Conservation (phyloP, 305 asterid species). For the Fraxinus latifolia region DNA sequence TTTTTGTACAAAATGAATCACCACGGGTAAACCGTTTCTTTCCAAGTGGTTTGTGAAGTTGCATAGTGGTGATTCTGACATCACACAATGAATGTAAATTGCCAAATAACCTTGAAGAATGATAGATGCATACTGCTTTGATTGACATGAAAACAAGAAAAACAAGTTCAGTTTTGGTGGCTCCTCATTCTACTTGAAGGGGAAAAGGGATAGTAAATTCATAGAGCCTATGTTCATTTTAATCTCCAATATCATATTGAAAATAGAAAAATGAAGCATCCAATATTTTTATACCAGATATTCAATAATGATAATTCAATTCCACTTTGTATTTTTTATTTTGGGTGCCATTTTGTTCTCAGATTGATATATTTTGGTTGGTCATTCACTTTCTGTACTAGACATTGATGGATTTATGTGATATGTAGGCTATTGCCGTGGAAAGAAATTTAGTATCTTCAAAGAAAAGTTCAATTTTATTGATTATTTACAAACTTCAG, state of each 20-base stretch:
- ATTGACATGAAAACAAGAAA: not conserved
- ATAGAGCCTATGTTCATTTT: constrained; percentile 26
- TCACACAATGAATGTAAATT: constrained; percentile 22
- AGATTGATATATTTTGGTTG: constrained; percentile 26
- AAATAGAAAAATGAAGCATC: constrained; percentile 17
- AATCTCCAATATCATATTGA: constrained; percentile 22
- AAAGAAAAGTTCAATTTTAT: not conserved
- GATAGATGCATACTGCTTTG: constrained; percentile 25
- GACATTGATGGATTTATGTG: not conserved
- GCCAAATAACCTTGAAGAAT: constrained; percentile 28
- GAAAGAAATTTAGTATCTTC: not conserved
- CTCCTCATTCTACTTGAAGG: constrained; percentile 25
- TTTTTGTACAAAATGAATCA: constrained; percentile 24
- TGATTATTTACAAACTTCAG: not conserved
- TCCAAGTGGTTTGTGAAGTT: constrained; percentile 2
- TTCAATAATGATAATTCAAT: constrained; percentile 25
- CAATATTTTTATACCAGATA: constrained; percentile 23
- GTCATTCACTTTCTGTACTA: constrained; percentile 1
- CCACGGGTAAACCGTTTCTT: constrained; percentile 12
- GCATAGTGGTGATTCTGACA: constrained; percentile 11
- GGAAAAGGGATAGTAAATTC: constrained; percentile 23
- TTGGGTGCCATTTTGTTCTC: constrained; percentile 11
- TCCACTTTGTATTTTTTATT: constrained; percentile 27
- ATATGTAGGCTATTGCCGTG: not conserved
- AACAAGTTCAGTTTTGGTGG: constrained; percentile 34